These are phyloP conservation scores for Aquilaria malaccensis DNA, from an alignment of 345 rosid species.

Conservation along the genomic window DNA sequence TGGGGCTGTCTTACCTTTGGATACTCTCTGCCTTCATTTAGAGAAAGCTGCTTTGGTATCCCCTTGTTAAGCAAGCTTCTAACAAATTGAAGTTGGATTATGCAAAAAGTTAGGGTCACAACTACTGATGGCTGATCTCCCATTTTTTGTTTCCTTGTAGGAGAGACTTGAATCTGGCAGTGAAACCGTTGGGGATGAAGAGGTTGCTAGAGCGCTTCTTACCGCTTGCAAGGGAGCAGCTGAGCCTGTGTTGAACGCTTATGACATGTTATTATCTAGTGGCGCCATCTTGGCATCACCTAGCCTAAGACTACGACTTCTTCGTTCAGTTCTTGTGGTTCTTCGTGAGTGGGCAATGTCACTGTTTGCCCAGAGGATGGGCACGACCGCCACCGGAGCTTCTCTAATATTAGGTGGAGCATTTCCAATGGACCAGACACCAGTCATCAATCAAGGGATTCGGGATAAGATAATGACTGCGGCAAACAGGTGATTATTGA, in stretches of 20 bases:
- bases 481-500: slow-evolving; percentile 64
- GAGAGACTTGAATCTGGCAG: slow-evolving; percentile 67
- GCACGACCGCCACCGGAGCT: slow-evolving; percentile 56
- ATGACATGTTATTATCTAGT: slow-evolving; percentile 74
- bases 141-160: slow-evolving; percentile 24
- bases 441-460: slow-evolving; percentile 59
- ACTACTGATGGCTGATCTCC: neutral
- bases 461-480: slow-evolving; percentile 86
- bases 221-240: slow-evolving; percentile 93
- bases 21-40: slow-evolving; percentile 83
- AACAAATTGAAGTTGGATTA: neutral
- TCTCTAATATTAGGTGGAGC: slow-evolving; percentile 64
- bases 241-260: slow-evolving; percentile 81
- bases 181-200: slow-evolving; percentile 86
- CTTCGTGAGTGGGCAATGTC: slow-evolving; percentile 97
- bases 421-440: slow-evolving; percentile 47
- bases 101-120: neutral
- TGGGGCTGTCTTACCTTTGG: slow-evolving; percentile 84
- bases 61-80: slow-evolving; percentile 1
- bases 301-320: slow-evolving; percentile 71
- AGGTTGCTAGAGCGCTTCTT: slow-evolving; percentile 79
- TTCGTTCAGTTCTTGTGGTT: slow-evolving; percentile 67
- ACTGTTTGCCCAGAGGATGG: slow-evolving; percentile 67
- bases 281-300: slow-evolving; percentile 78
- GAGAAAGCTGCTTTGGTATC: slow-evolving; percentile 92